Evolutionary conservation across 176 grass and related monocot species (phyloP).

Genomic region (Neostapfia colusana): DNA sequence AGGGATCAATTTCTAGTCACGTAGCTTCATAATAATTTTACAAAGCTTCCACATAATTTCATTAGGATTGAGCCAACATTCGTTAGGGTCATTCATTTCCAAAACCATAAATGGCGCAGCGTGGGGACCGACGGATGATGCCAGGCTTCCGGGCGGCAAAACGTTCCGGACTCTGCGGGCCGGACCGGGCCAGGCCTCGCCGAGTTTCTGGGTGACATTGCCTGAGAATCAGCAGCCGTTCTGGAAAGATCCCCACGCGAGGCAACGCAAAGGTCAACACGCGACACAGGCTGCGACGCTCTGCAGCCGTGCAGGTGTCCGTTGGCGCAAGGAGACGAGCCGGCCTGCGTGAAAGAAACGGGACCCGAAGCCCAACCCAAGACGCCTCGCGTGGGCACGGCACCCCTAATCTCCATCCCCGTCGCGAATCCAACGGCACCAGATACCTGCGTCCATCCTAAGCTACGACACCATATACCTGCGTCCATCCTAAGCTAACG

Average conservation of each 20-base stretch:
- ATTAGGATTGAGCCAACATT: no score
- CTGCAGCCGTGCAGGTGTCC: constrained; percentile 22
- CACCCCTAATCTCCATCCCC: background rate
- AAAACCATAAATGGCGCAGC: no score
- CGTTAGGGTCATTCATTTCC: no score
- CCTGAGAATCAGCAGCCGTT: no score
- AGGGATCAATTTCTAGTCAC: no score
- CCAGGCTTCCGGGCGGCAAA: no score
- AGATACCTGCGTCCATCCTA: constrained; percentile 44
- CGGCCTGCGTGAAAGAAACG: background rate
- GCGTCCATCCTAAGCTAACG: constrained; percentile 47
- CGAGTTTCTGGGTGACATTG: no score
- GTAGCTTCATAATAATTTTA: no score
- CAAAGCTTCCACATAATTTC: no score
- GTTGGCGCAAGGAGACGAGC: background rate
- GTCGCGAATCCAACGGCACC: constrained; percentile 35
- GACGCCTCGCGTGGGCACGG: constrained; percentile 19
- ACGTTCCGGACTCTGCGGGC: no score
- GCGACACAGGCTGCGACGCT: background rate
- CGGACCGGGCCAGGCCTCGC: no score
- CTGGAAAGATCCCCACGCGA: background rate
- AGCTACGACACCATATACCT: constrained; percentile 33
- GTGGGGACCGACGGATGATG: no score
- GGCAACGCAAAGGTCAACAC: constrained; percentile 30
- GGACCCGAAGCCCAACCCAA: background rate